Percentiles rank a stretch among this genome's conserved stretches.
phyloP scores from a whole-genome alignment of 116 monocot species.

The Dioscorea cayenensis region DNA sequence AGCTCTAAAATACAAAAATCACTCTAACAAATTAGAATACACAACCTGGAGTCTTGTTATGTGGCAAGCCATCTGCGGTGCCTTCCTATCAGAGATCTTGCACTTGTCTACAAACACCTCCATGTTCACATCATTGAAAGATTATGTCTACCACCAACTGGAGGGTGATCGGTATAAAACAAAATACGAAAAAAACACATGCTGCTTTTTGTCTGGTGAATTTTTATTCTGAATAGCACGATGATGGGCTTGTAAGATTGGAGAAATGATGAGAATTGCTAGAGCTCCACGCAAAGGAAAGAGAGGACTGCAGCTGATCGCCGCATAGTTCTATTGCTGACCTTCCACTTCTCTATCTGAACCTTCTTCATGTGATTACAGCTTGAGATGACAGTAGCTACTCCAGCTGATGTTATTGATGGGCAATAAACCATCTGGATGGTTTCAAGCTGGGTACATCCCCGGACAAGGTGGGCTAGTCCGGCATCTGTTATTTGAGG shows the following conservation, averaged over 20 bases:
- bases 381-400: constrained; percentile 76
- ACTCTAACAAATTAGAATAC: background rate
- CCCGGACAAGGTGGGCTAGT: constrained; percentile 66
- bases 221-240: no score
- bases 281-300: constrained; percentile 69
- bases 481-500: constrained; percentile 70
- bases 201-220: no score
- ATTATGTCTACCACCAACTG: background rate
- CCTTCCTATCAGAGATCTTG: background rate
- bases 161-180: no score
- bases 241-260: no score
- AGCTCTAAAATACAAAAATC: background rate
- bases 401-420: constrained; percentile 53
- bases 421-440: constrained; percentile 96
- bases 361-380: constrained; percentile 73
- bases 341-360: constrained; percentile 84
- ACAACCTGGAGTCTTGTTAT: background rate
- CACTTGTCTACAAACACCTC: background rate
- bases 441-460: constrained; percentile 61
- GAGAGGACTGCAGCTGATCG: constrained; percentile 59
- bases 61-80: background rate
- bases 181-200: no score
- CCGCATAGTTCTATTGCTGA: constrained; percentile 71
- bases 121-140: background rate
- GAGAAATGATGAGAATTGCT: background rate